These are phyloP conservation scores for Erysimum cheiranthoides DNA, from an alignment of 345 rosid genomes.

Conservation along the genomic window DNA sequence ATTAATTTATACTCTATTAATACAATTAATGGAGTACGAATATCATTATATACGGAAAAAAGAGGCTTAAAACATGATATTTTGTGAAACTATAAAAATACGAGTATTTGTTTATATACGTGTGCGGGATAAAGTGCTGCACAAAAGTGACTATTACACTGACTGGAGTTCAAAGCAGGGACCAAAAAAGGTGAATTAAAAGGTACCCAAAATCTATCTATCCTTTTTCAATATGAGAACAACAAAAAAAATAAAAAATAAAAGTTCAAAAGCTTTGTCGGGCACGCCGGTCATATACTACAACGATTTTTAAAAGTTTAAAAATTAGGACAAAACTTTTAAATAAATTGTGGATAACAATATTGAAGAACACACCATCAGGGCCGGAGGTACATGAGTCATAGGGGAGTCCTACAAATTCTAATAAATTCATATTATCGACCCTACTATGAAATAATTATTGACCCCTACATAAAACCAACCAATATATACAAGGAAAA, in stretches of 20 bases:
- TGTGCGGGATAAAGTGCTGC: neutral
- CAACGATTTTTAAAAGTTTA: neutral
- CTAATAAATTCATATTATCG: too few relatives aligned
- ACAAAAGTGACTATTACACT: slow-evolving; percentile 32
- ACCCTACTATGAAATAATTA: too few relatives aligned
- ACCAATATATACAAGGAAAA: too few relatives aligned
- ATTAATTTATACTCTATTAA: neutral
- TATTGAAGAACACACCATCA: neutral
- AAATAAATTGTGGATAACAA: neutral
- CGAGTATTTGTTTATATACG: neutral
- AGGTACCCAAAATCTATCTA: slow-evolving; percentile 29
- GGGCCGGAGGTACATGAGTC: too few relatives aligned
- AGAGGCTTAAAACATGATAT: neutral
- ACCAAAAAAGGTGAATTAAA: slow-evolving; percentile 21
- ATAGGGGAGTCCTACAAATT: too few relatives aligned
- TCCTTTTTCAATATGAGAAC: slow-evolving; percentile 15
- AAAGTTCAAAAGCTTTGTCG: slow-evolving; percentile 31
- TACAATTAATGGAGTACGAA: neutral
- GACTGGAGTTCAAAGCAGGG: slow-evolving; percentile 26
- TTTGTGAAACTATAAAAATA: neutral
- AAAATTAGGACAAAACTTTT: neutral
- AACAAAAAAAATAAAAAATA: neutral
- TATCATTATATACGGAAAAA: neutral
- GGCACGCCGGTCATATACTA: slow-evolving; percentile 34
- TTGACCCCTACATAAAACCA: too few relatives aligned